phyloP scores from a whole-genome alignment of 495 filamentous ascomycete genomes.

The Aspergillus bertholletiae region DNA sequence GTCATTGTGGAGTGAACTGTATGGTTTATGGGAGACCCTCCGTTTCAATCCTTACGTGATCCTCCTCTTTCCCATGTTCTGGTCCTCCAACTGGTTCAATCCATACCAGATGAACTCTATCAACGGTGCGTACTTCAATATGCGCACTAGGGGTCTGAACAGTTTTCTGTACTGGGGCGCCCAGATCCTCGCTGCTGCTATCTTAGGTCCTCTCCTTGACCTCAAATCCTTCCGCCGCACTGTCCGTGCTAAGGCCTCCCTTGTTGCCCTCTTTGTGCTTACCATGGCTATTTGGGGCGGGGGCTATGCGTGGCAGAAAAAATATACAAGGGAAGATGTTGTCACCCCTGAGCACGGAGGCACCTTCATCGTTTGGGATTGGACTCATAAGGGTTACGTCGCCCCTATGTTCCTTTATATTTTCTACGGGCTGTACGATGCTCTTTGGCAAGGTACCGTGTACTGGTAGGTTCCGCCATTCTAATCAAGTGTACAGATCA shows the following conservation, averaged over 20 bases:
- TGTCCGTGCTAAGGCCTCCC: slow-evolving; percentile 67
- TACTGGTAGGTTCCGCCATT: slow-evolving; percentile 69
- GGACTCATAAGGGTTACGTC: slow-evolving; percentile 61
- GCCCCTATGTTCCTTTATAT: slow-evolving; percentile 93
- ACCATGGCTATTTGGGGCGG: slow-evolving; percentile 87
- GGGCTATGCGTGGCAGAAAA: slow-evolving; percentile 73
- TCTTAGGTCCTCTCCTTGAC: slow-evolving; percentile 78
- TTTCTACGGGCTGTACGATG: slow-evolving; percentile 89
- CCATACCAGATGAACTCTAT: slow-evolving; percentile 51
- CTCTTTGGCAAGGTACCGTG: slow-evolving; percentile 77
- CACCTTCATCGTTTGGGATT: slow-evolving; percentile 53
- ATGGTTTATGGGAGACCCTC: slow-evolving; percentile 75
- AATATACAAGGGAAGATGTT: slow-evolving; percentile 53
- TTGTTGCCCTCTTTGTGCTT: slow-evolving; percentile 62
- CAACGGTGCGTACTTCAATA: slow-evolving; percentile 69
- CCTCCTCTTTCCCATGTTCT: slow-evolving; percentile 82
- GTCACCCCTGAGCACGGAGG: slow-evolving; percentile 7
- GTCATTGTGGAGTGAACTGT: slow-evolving; percentile 72
- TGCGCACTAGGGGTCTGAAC: slow-evolving; percentile 79
- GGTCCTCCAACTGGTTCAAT: slow-evolving; percentile 52
- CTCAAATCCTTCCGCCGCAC: slow-evolving; percentile 58
- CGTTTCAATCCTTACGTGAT: slow-evolving; percentile 71
- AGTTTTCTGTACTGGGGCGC: slow-evolving; percentile 82
- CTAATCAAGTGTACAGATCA: too few relatives aligned
- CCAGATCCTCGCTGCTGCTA: slow-evolving; percentile 80